Evolutionary conservation across 495 filamentous ascomycete species (phyloP).

Genomic region (Gamarada debralockiae): DNA sequence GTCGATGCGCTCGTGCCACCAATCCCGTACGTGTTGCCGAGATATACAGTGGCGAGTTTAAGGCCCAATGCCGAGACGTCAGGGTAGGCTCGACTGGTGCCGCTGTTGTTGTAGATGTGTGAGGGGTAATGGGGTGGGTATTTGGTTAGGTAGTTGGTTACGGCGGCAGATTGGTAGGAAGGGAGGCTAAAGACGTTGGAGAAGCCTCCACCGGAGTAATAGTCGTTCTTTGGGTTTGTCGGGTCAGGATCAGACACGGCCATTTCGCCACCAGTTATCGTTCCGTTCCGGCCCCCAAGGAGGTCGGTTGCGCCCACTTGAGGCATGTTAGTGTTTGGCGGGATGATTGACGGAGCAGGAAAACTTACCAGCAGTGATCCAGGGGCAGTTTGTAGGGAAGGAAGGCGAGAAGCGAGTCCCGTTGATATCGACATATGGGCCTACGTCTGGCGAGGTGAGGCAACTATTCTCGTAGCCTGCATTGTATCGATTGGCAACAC

Average conservation of each 20-base stretch:
- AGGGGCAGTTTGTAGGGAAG: slow-evolving; percentile 75
- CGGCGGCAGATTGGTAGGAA: slow-evolving; percentile 35
- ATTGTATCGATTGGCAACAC: slow-evolving; percentile 42
- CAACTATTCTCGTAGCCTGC: slow-evolving; percentile 30
- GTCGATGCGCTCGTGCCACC: slow-evolving; percentile 56
- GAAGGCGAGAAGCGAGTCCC: slow-evolving; percentile 57
- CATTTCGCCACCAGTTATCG: slow-evolving; percentile 25
- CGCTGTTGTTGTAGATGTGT: slow-evolving; percentile 2
- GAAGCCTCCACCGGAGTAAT: slow-evolving; percentile 38
- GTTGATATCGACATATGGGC: slow-evolving; percentile 28
- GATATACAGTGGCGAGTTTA: slow-evolving; percentile 45
- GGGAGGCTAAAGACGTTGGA: slow-evolving; percentile 34
- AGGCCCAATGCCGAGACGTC: slow-evolving; percentile 61
- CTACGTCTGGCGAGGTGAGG: background rate
- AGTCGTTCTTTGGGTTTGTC: slow-evolving; percentile 8
- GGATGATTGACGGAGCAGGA: slow-evolving; percentile 33
- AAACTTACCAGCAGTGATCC: slow-evolving; percentile 59
- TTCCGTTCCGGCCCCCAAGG: slow-evolving; percentile 16
- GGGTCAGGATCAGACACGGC: slow-evolving; percentile 15
- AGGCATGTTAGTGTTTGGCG: too few relatives aligned
- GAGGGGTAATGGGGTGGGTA: slow-evolving; percentile 35
- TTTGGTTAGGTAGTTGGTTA: slow-evolving; percentile 45
- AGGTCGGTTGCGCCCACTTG: slow-evolving; percentile 34
- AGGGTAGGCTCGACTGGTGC: slow-evolving; percentile 39
- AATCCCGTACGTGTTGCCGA: slow-evolving; percentile 34